Conservation (phyloP, 805 yeast species). For the Groenewaldozyma salmanticensis region DNA sequence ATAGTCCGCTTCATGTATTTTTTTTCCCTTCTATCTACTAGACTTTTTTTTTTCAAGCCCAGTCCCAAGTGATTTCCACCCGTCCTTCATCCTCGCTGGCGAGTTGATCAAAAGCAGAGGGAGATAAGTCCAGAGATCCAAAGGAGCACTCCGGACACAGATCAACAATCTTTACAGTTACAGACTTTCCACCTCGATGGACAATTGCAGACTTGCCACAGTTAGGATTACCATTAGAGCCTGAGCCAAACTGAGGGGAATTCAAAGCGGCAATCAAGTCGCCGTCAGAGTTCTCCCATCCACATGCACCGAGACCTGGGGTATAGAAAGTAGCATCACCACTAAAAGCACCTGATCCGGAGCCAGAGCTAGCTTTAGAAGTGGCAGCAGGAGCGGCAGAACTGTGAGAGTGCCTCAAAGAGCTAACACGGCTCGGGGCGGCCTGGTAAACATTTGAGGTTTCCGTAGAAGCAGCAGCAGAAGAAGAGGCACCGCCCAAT, state of each 20-base stretch:
- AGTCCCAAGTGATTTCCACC: conserved; percentile 42
- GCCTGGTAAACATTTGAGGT: conserved; percentile 7
- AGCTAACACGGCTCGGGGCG: conserved; percentile 2
- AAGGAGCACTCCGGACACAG: conserved; percentile 45
- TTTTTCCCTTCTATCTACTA: not conserved
- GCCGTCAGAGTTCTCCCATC: conserved; percentile 33
- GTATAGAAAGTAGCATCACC: conserved; percentile 20
- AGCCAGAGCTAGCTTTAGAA: conserved; percentile 12
- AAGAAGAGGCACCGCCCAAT: conserved; percentile 11
- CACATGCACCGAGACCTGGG: conserved; percentile 45
- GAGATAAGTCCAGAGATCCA: conserved; percentile 50
- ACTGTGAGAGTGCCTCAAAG: conserved; percentile 12
- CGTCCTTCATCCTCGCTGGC: conserved; percentile 47
- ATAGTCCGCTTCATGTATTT: not conserved
- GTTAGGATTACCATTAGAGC: conserved; percentile 9
- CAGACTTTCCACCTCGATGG: conserved; percentile 38
- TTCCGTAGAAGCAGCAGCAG: conserved; percentile 11
- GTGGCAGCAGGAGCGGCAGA: conserved; percentile 13
- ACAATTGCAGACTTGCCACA: conserved; percentile 10
- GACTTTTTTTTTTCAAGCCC: conserved; percentile 6
- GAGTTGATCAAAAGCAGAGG: conserved; percentile 43
- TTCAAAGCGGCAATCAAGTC: conserved; percentile 46
- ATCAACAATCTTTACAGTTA: conserved; percentile 48
- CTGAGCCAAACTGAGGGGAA: conserved; percentile 16
- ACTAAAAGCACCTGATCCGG: conserved; percentile 18